A percentile compares a stretch with the other conserved stretches of the same genome.
These are phyloP conservation scores for Colletotrichum sp. DNA, from an alignment of 2,329 filamentous ascomycete genomes.

Conservation along the genomic window DNA sequence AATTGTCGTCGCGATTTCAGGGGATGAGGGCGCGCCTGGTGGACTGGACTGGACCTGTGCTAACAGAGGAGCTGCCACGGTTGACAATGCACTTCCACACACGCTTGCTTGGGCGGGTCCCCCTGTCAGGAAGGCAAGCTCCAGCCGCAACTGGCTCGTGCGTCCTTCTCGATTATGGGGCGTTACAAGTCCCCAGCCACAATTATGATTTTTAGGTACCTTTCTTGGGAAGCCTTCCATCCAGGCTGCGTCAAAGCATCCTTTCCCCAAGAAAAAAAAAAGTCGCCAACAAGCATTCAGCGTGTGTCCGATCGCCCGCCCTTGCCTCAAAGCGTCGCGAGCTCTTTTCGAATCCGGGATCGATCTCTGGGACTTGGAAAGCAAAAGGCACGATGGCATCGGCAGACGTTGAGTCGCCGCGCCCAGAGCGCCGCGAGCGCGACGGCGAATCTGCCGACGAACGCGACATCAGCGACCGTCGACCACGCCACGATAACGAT, in stretches of 20 bases:
- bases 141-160: conserved; percentile 7
- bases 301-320: background rate
- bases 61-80: conserved; percentile 16
- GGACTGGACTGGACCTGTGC: background rate
- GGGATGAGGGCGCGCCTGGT: conserved; percentile 15
- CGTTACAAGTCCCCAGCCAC: background rate
- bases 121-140: conserved; percentile 2
- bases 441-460: conserved; percentile 24
- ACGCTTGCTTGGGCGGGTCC: background rate
- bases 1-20: conserved; percentile 23
- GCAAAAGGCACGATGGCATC: conserved; percentile 44
- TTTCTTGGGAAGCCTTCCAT: background rate
- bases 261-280: background rate
- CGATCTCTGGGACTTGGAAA: background rate
- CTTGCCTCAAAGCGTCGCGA: background rate
- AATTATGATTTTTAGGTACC: conserved; percentile 7
- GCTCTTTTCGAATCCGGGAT: background rate
- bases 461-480: conserved; percentile 53
- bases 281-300: background rate
- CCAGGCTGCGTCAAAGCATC: conserved; percentile 1
- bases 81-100: conserved; percentile 2
- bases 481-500: conserved; percentile 32
- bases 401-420: conserved; percentile 46
- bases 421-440: conserved; percentile 36
- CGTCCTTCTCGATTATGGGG: background rate